Evolutionary conservation across 139 green algal genomes (phyloP).

Genomic region (Edaphochlamys debaryana): DNA sequence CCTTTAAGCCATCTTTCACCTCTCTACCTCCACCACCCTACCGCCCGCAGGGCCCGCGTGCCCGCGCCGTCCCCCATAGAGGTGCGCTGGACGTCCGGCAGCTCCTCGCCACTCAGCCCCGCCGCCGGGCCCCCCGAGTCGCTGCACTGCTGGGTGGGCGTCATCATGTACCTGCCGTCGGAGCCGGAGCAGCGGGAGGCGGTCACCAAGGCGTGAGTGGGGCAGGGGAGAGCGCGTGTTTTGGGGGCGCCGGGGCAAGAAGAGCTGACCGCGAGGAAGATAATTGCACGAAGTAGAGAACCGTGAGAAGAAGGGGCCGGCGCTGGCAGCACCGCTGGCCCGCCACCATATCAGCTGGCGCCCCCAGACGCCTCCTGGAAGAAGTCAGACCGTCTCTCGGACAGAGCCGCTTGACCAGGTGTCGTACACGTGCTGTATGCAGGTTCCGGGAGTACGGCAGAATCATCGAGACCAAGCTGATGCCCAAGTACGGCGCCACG

Average conservation of each 20-base stretch:
- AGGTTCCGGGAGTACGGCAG: slow-evolving; percentile 85
- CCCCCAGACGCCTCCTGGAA: too few relatives aligned
- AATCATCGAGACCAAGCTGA: slow-evolving; percentile 75
- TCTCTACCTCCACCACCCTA: too few relatives aligned
- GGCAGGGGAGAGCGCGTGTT: too few relatives aligned
- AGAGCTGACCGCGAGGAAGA: too few relatives aligned
- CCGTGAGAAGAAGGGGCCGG: too few relatives aligned
- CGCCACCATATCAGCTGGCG: neutral
- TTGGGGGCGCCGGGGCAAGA: too few relatives aligned
- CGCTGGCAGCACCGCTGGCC: neutral
- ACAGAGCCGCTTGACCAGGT: too few relatives aligned
- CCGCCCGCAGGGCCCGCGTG: slow-evolving; percentile 56
- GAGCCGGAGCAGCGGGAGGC: slow-evolving; percentile 59
- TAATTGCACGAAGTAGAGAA: too few relatives aligned
- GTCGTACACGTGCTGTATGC: too few relatives aligned
- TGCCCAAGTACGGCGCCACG: slow-evolving; percentile 79
- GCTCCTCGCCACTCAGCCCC: slow-evolving; percentile 71
- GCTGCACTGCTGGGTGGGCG: slow-evolving; percentile 91
- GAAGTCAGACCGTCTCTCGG: too few relatives aligned
- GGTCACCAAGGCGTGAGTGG: slow-evolving; percentile 72
- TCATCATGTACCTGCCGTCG: slow-evolving; percentile 98
- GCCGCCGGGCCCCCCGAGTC: slow-evolving; percentile 44
- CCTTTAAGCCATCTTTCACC: too few relatives aligned
- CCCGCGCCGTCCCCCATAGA: slow-evolving; percentile 93
- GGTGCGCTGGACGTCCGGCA: slow-evolving; percentile 92